A percentile compares a stretch with the other conserved stretches of the same genome.
Conservation (phyloP, 1,139 yeast species). For the Kodamaea ohmeri region DNA sequence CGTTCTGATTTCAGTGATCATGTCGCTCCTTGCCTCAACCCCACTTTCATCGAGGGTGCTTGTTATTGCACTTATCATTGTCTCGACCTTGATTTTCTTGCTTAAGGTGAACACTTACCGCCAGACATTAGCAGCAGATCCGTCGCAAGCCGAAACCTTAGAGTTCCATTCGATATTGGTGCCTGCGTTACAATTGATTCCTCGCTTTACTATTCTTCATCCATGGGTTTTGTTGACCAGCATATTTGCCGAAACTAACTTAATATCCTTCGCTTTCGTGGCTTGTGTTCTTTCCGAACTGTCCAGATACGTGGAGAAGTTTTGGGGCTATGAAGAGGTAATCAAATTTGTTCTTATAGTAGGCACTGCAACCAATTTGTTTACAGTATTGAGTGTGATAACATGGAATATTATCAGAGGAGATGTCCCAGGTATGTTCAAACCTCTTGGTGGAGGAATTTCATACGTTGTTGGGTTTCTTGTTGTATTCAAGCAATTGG, state of each 20-base stretch:
- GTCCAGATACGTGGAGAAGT: conserved; percentile 47
- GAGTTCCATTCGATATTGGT: conserved; percentile 43
- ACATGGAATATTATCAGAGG: conserved; percentile 37
- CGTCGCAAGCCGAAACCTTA: conserved; percentile 4
- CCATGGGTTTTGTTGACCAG: conserved; percentile 81
- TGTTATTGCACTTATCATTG: conserved; percentile 22
- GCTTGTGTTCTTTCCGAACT: conserved; percentile 52
- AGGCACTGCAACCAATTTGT: conserved; percentile 49
- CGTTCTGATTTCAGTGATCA: background rate
- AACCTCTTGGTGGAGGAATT: conserved; percentile 68
- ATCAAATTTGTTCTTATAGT: conserved; percentile 56
- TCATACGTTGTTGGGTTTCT: conserved; percentile 72
- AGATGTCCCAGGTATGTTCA: conserved; percentile 39
- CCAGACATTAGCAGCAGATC: conserved; percentile 8
- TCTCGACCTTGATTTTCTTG: conserved; percentile 27
- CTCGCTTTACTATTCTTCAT: conserved; percentile 53
- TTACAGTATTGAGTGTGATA: conserved; percentile 31
- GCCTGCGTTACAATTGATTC: conserved; percentile 70
- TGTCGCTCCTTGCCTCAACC: conserved; percentile 1
- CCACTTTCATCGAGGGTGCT: conserved; percentile 14
- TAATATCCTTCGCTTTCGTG: conserved; percentile 51
- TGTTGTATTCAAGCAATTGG: conserved; percentile 82
- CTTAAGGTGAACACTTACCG: conserved; percentile 25
- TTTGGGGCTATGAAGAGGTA: conserved; percentile 62
- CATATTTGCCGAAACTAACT: conserved; percentile 64